Evolutionary conservation across 768 basidiomycete genomes (phyloP).

Genomic region (Jaapia argillacea): DNA sequence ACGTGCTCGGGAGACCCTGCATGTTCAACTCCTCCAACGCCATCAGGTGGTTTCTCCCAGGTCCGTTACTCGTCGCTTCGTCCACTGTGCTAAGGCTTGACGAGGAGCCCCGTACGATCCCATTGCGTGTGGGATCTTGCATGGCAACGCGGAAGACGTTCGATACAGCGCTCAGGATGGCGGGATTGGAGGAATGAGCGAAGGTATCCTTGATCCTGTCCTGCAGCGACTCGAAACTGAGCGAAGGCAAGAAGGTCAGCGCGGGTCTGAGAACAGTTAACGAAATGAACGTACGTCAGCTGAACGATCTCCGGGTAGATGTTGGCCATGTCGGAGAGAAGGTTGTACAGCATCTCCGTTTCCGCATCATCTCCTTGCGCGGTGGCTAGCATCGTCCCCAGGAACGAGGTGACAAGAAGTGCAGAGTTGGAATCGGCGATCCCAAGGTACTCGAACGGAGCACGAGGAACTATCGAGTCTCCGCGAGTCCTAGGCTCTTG

Average conservation of each 20-base stretch:
- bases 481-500: conserved; percentile 29
- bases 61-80: conserved; percentile 33
- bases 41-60: conserved; percentile 41
- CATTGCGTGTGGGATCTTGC: conserved; percentile 37
- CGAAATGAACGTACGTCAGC: conserved; percentile 56
- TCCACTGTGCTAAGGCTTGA: conserved; percentile 59
- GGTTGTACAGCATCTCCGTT: conserved; percentile 66
- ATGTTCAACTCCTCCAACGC: conserved; percentile 65
- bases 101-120: conserved; percentile 39
- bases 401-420: conserved; percentile 64
- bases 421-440: conserved; percentile 54
- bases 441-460: conserved; percentile 50
- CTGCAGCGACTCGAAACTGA: conserved; percentile 67
- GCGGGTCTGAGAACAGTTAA: background rate
- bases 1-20: conserved; percentile 65
- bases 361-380: conserved; percentile 77
- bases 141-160: conserved; percentile 65
- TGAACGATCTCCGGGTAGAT: conserved; percentile 64
- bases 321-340: conserved; percentile 63
- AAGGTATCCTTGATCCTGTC: conserved; percentile 69
- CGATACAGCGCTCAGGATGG: conserved; percentile 63
- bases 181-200: conserved; percentile 59
- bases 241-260: background rate
- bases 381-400: conserved; percentile 62
- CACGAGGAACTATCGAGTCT: conserved; percentile 34